These are phyloP conservation scores for Daldinia grandis DNA, from an alignment of 495 filamentous ascomycete species.

Conservation along the genomic window DNA sequence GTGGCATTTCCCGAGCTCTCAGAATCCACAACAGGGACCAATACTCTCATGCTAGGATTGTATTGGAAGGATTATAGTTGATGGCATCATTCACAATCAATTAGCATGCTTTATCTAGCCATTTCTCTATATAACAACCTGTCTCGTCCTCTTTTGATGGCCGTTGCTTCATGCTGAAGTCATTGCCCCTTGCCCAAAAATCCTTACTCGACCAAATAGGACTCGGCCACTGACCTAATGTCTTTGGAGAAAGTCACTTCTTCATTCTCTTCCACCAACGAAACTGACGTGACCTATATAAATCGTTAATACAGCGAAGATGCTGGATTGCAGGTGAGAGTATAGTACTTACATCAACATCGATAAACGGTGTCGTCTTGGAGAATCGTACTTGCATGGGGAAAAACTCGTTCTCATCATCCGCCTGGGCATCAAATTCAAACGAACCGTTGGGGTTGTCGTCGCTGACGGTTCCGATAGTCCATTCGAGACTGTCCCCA, in stretches of 20 bases:
- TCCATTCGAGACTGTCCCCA: conserved; percentile 93
- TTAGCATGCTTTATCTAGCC: conserved; percentile 34
- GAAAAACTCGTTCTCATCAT: conserved; percentile 91
- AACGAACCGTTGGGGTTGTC: conserved; percentile 84
- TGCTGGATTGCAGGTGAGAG: neutral
- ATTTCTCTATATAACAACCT: conserved; percentile 29
- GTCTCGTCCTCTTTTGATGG: conserved; percentile 17
- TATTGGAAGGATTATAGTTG: neutral
- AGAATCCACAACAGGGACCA: neutral
- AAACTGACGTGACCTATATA: conserved; percentile 71
- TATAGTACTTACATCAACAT: conserved; percentile 78
- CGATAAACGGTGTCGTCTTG: conserved; percentile 84
- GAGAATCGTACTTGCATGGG: conserved; percentile 92
- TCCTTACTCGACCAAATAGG: conserved; percentile 78
- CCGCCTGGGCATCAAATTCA: conserved; percentile 89
- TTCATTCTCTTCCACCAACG: conserved; percentile 80
- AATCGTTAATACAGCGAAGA: conserved; percentile 28
- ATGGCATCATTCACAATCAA: conserved; percentile 19
- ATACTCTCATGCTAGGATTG: neutral
- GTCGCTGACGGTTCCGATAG: conserved; percentile 81
- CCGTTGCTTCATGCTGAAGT: conserved; percentile 10
- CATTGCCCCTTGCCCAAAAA: conserved; percentile 12
- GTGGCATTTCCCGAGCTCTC: neutral
- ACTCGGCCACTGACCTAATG: conserved; percentile 82
- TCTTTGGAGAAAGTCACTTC: conserved; percentile 89